Conservation (phyloP, 192 early-diverging fungal genomes). For the Mortierella antarctica region DNA sequence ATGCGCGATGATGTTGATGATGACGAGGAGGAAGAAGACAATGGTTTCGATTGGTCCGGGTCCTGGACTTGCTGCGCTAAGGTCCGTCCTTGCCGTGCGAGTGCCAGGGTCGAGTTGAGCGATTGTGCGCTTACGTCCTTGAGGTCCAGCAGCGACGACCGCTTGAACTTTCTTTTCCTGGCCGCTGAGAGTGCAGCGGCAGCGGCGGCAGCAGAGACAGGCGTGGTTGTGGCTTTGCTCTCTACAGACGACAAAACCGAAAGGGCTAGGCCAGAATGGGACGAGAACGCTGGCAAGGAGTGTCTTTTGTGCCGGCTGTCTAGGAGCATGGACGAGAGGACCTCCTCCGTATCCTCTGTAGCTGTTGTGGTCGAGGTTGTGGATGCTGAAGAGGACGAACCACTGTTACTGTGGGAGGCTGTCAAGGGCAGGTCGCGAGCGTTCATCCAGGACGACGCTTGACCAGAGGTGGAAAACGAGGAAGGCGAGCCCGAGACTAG, state of each 20-base stretch:
- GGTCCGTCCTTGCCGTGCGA: neutral
- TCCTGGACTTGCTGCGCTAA: neutral
- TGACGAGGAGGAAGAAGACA: slow-evolving; percentile 6
- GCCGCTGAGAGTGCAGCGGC: no score
- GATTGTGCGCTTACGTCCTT: neutral
- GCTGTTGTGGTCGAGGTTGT: slow-evolving; percentile 2
- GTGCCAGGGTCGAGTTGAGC: neutral
- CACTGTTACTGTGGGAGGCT: neutral
- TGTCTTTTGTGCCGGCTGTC: slow-evolving; percentile 22
- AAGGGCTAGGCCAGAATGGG: neutral
- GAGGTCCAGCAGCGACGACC: no score
- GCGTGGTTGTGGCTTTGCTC: neutral
- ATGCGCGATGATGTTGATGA: neutral
- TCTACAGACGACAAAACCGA: slow-evolving; percentile 2
- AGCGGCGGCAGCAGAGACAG: no score
- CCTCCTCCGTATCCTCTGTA: slow-evolving; percentile 14
- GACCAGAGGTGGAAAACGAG: slow-evolving; percentile 3
- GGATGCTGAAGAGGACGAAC: neutral
- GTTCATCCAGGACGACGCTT: slow-evolving; percentile 13
- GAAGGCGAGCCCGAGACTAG: neutral
- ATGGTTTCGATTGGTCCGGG: neutral
- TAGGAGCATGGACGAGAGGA: slow-evolving; percentile 42
- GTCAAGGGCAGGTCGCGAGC: slow-evolving; percentile 11
- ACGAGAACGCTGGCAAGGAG: neutral
- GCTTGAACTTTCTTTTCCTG: no score